A percentile compares a stretch with the other conserved stretches of the same genome.
Evolutionary conservation across 306 rosid species (phyloP).

Genomic region (Pyrus bretschneideri): DNA sequence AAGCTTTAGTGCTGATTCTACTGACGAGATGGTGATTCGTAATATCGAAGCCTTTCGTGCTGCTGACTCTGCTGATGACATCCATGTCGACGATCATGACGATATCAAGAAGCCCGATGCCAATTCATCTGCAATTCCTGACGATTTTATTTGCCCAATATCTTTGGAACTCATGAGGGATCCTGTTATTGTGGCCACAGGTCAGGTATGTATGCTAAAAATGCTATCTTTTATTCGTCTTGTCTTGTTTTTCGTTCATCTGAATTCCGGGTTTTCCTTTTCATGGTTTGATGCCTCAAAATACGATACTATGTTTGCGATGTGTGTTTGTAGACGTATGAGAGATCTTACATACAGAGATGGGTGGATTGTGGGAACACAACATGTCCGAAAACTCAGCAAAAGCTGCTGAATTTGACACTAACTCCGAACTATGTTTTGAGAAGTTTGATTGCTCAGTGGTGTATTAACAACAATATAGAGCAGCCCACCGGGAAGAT

Average conservation of each 20-base stretch:
- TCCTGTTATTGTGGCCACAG: conserved; percentile 97
- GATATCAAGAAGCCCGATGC: conserved; percentile 52
- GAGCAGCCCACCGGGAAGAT: conserved; percentile 88
- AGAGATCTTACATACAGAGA: conserved; percentile 90
- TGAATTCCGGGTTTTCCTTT: not conserved
- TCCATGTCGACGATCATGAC: conserved; percentile 26
- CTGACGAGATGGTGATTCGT: conserved; percentile 21
- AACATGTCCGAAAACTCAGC: conserved; percentile 96
- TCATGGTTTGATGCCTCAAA: not conserved
- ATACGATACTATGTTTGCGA: not conserved
- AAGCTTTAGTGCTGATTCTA: conserved; percentile 20
- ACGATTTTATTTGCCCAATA: conserved; percentile 91
- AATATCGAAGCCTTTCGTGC: conserved; percentile 21
- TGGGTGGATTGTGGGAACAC: conserved; percentile 91
- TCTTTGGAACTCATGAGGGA: conserved; percentile 95
- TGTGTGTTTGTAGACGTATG: conserved; percentile 63
- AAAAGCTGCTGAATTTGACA: conserved; percentile 73
- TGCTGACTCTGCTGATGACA: conserved; percentile 7
- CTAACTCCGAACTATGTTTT: conserved; percentile 88
- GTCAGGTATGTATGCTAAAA: conserved; percentile 70
- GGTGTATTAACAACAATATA: conserved; percentile 70
- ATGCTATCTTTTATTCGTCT: not conserved
- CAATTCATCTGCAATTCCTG: conserved; percentile 45
- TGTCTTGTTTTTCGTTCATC: not conserved
- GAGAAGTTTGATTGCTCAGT: conserved; percentile 82